These are phyloP conservation scores for Saturnispora bothae DNA, from an alignment of 805 yeast species.

Conservation along the genomic window DNA sequence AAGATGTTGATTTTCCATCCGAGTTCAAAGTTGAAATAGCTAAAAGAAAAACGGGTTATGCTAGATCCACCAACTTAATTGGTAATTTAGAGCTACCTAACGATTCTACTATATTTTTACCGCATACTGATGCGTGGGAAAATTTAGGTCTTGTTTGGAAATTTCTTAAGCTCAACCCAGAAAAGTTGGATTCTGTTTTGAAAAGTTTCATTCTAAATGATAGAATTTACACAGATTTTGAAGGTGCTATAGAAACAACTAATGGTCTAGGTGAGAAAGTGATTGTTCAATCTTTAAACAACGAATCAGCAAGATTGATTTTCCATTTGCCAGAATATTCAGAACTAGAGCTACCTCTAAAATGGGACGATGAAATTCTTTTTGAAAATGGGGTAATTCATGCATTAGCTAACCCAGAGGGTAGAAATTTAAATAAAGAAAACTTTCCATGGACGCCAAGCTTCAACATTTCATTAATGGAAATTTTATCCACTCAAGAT, in stretches of 20 bases:
- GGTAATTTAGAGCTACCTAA: conserved; percentile 37
- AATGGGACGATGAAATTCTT: conserved; percentile 48
- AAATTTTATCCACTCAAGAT: conserved; percentile 47
- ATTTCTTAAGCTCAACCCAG: conserved; percentile 43
- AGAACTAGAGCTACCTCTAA: conserved; percentile 3
- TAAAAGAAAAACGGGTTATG: conserved; percentile 44
- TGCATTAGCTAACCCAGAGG: conserved; percentile 30
- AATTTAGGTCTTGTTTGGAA: conserved; percentile 46
- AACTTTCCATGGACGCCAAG: conserved; percentile 46
- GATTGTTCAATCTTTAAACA: conserved; percentile 1
- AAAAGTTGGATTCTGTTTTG: conserved; percentile 42
- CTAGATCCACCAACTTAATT: conserved; percentile 52
- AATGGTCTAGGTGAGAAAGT: conserved; percentile 7
- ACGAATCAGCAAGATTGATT: conserved; percentile 9
- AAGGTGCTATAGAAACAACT: conserved; percentile 18
- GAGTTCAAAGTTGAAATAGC: conserved; percentile 57
- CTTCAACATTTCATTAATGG: conserved; percentile 41
- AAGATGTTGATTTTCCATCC: conserved; percentile 51
- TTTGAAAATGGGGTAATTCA: conserved; percentile 83
- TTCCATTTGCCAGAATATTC: conserved; percentile 5
- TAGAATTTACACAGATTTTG: conserved; percentile 56
- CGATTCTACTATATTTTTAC: conserved; percentile 72
- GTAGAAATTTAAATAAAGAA: conserved; percentile 7
- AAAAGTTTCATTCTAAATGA: conserved; percentile 52
- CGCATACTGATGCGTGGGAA: conserved; percentile 69